Conservation (phyloP, 2,329 filamentous ascomycete species). For the Hypomyces rosellus region DNA sequence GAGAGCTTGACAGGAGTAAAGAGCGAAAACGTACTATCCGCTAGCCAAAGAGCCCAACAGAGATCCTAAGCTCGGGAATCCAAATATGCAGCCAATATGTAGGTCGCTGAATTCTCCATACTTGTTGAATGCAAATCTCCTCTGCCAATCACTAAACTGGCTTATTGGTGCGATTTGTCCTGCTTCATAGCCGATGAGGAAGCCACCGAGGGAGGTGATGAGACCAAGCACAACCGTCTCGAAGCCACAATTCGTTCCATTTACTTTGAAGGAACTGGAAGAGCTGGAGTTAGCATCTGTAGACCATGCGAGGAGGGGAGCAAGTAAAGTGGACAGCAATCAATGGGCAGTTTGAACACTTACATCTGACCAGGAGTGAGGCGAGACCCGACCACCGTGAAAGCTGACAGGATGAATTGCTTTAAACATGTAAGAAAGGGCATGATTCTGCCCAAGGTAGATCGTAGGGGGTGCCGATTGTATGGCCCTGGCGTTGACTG, state of each 20-base stretch:
- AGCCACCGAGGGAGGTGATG: conserved; percentile 52
- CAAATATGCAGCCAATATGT: conserved; percentile 43
- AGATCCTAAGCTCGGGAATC: conserved; percentile 50
- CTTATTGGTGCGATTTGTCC: conserved; percentile 51
- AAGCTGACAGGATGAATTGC: no score
- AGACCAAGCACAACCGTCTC: conserved; percentile 40
- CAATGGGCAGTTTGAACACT: no score
- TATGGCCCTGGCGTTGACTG: no score
- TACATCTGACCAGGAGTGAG: no score
- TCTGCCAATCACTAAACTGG: conserved; percentile 46
- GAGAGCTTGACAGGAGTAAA: not conserved
- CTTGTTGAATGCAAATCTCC: conserved; percentile 47
- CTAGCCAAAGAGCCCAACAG: conserved; percentile 47
- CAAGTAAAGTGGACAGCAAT: no score
- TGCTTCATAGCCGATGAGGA: conserved; percentile 59
- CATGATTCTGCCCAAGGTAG: no score
- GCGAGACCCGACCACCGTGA: no score
- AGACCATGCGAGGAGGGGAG: conserved; percentile 10
- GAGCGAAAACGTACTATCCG: conserved; percentile 32
- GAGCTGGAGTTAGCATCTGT: no score
- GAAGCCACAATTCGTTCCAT: conserved; percentile 36
- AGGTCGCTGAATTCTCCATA: conserved; percentile 23
- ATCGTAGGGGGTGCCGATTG: no score
- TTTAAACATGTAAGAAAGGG: no score
- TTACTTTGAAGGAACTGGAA: conserved; percentile 32